Evolutionary conservation across 2,329 filamentous ascomycete species (phyloP).

Genomic region (Epichloe hybrida): DNA sequence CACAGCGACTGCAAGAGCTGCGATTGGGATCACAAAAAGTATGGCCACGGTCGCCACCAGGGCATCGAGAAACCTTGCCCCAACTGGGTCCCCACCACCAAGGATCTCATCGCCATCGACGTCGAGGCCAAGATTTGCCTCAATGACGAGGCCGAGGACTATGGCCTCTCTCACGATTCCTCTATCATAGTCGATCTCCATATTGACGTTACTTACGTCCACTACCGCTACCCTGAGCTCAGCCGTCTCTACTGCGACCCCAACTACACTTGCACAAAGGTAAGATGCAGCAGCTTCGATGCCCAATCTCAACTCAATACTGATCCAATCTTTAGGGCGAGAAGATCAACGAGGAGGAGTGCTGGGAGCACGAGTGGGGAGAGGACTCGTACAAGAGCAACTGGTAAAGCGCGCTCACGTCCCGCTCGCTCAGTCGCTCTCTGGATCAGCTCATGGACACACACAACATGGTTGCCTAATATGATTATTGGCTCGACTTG

Average conservation of each 20-base stretch:
- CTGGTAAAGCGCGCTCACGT: no score
- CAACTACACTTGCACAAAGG: not conserved
- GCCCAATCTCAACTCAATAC: no score
- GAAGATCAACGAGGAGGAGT: not conserved
- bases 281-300: not conserved
- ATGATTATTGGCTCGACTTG: not conserved
- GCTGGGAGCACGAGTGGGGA: slow-evolving; percentile 2
- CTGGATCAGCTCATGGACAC: not conserved
- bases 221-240: not conserved
- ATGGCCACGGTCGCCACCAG: not conserved
- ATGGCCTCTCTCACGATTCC: not conserved
- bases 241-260: not conserved
- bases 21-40: not conserved
- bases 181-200: not conserved
- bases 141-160: not conserved
- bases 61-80: not conserved
- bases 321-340: not conserved
- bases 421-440: not conserved
- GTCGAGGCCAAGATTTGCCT: not conserved
- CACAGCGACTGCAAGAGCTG: not conserved
- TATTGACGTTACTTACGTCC: not conserved
- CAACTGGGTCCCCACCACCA: slow-evolving; percentile 1
- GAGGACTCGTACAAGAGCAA: not conserved
- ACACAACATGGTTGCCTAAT: no score
- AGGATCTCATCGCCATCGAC: not conserved